phyloP scores from a whole-genome alignment of 371 early-diverging fungal genomes.

The Cokeromyces recurvatus region DNA sequence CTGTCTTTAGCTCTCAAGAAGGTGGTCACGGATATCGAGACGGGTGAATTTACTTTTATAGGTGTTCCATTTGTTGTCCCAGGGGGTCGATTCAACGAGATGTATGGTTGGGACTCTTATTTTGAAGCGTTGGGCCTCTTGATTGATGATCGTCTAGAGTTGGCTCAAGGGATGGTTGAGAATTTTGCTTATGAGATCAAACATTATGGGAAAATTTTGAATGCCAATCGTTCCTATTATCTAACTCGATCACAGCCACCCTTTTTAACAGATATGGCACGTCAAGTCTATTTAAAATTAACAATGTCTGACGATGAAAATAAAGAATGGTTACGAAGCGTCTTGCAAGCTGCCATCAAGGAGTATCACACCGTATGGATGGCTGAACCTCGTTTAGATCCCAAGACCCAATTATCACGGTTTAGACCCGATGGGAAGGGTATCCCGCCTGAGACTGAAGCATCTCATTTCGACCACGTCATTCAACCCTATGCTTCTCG shows the following conservation, averaged over 20 bases:
- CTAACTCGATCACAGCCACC: conserved; percentile 92
- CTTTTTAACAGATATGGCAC: conserved; percentile 91
- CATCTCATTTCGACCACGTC: conserved; percentile 82
- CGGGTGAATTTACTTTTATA: conserved; percentile 40
- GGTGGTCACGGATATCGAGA: conserved; percentile 38
- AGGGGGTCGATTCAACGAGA: conserved; percentile 95
- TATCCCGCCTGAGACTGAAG: conserved; percentile 92
- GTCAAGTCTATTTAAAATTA: conserved; percentile 58
- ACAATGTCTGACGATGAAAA: conserved; percentile 23
- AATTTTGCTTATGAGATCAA: conserved; percentile 86
- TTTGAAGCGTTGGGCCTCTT: conserved; percentile 85
- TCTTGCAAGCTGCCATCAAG: conserved; percentile 71
- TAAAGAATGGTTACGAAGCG: conserved; percentile 64
- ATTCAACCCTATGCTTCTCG: conserved; percentile 73
- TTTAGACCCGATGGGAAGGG: conserved; percentile 82
- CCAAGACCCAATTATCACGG: conserved; percentile 63
- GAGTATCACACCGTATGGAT: conserved; percentile 89
- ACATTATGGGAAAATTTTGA: conserved; percentile 49
- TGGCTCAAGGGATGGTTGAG: conserved; percentile 91
- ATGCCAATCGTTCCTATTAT: conserved; percentile 93
- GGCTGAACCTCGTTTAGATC: conserved; percentile 66
- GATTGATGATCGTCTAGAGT: conserved; percentile 69
- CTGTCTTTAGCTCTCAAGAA: conserved; percentile 72
- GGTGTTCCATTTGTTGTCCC: conserved; percentile 93
- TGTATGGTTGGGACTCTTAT: conserved; percentile 95